These are phyloP conservation scores for Cubamyces sp. DNA, from an alignment of 768 basidiomycete species.

Conservation along the genomic window DNA sequence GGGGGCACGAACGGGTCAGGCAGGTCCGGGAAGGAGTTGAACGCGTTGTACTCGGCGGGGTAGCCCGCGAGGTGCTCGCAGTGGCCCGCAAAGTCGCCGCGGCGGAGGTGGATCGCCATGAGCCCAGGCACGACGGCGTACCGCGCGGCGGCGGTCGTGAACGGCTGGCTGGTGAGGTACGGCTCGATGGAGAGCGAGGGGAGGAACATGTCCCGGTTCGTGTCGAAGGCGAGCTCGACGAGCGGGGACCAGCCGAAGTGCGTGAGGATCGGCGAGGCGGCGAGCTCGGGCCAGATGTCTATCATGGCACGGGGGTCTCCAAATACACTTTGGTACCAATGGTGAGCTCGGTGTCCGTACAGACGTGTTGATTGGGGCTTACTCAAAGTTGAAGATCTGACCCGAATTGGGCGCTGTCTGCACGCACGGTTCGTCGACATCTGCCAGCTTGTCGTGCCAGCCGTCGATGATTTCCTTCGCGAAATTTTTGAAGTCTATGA, in stretches of 20 bases:
- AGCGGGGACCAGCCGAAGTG: conserved; percentile 59
- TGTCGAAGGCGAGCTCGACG: conserved; percentile 45
- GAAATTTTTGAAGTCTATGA: conserved; percentile 38
- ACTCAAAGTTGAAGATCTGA: conserved; percentile 28
- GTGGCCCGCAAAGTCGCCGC: conserved; percentile 58
- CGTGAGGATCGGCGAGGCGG: conserved; percentile 51
- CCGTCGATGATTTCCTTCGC: conserved; percentile 40
- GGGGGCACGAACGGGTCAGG: conserved; percentile 48
- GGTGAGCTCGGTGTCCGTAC: background rate
- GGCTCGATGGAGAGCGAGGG: conserved; percentile 7
- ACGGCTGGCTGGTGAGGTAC: conserved; percentile 8
- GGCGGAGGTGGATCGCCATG: conserved; percentile 59
- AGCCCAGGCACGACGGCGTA: conserved; percentile 49
- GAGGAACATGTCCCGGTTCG: conserved; percentile 27
- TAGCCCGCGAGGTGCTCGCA: conserved; percentile 47
- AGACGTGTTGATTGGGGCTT: background rate
- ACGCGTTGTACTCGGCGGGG: conserved; percentile 49
- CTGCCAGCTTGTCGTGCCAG: conserved; percentile 43
- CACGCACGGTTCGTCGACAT: conserved; percentile 41
- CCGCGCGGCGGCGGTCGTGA: conserved; percentile 17
- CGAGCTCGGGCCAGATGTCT: conserved; percentile 46
- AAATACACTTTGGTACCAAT: conserved; percentile 22
- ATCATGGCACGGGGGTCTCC: conserved; percentile 27
- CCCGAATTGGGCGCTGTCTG: conserved; percentile 20
- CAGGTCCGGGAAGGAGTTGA: conserved; percentile 58